These are phyloP conservation scores for Rubia balearica DNA, from an alignment of 305 asterid species.

Conservation along the genomic window DNA sequence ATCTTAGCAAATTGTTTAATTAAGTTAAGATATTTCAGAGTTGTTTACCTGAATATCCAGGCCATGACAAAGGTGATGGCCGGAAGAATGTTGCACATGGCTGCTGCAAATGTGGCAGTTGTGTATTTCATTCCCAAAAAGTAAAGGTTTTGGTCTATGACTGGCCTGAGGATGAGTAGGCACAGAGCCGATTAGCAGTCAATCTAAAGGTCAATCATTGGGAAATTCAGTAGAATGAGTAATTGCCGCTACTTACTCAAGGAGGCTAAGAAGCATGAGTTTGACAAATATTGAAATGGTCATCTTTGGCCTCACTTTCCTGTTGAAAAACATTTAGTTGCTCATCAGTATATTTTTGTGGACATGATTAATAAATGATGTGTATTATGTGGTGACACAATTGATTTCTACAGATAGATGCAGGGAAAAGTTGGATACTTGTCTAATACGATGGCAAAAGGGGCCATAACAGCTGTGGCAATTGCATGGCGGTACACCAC, in stretches of 20 bases:
- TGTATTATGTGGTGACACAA: not conserved
- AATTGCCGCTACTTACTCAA: slow-evolving; percentile 55
- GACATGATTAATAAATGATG: not conserved
- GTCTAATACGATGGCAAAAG: slow-evolving; percentile 75
- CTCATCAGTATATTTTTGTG: not conserved
- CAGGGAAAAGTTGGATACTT: slow-evolving; percentile 34
- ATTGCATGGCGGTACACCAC: slow-evolving; percentile 83
- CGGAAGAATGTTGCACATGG: slow-evolving; percentile 87
- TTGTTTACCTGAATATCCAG: slow-evolving; percentile 59
- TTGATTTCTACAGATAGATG: not conserved
- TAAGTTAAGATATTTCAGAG: not conserved
- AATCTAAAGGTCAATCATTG: not conserved
- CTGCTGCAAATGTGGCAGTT: slow-evolving; percentile 93
- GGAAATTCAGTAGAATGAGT: not conserved
- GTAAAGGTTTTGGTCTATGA: slow-evolving; percentile 83
- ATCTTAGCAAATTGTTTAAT: not conserved
- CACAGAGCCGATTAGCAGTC: slow-evolving; percentile 6
- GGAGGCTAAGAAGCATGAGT: slow-evolving; percentile 50
- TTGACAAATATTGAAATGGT: slow-evolving; percentile 53
- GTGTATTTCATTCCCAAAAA: slow-evolving; percentile 86
- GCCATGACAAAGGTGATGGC: slow-evolving; percentile 92
- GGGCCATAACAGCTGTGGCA: slow-evolving; percentile 71
- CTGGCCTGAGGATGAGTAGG: slow-evolving; percentile 52
- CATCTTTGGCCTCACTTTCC: slow-evolving; percentile 90
- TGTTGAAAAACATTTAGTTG: slow-evolving; percentile 22